Base-by-base conservation (phyloP, 1,139 yeast genomes). In the Lizanozyma gosingica region DNA sequence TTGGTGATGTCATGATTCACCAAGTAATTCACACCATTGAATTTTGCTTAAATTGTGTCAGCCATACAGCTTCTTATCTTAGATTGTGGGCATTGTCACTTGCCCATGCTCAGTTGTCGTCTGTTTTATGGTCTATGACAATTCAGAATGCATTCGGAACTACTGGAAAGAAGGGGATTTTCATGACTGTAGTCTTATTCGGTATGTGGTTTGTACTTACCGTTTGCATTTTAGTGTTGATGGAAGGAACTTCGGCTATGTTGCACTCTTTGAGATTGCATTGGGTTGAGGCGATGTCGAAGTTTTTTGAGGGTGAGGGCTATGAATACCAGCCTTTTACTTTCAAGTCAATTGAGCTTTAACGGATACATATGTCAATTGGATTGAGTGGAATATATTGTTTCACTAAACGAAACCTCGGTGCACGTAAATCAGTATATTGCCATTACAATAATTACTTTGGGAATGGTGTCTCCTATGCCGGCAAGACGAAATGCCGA, bases 241-340 rank as follows among this genome's bases (percentile, higher is more conserved):
- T 83, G 94, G 94, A 83, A 62, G 94, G 94, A 49, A 83, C 94
- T 0, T 82, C 90, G 33, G 94, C 94, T 36, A 83, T 83, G 94
- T 71, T 83, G 58, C 94, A 83, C 59, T 78, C 90, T 18, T 73
- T 83, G 57, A 79, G 94, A 70, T 71, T 83, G 56, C 94, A 83
- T 57, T 83, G 94, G 94, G 94, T 83, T 42, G 94, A 83, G 59
- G 77, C 88, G 34, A 83, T 83, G 94, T 80, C 88, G 44, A 83
- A 83, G 63, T 83, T 78, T 60, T 83, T 83, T 50, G 90, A 80
- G 57, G 94, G 94, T 62, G 92, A 83, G 54, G 94, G 94, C 51
- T 62, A 73, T 43, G 71, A 80, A 17, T 83, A 80, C 55, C 76
- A 73, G 46, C 92, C 94, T 27, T 83, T 81, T 53, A 74, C 78